Conservation (phyloP, 257 asterid genomes). For the Solanum habrochaites region DNA sequence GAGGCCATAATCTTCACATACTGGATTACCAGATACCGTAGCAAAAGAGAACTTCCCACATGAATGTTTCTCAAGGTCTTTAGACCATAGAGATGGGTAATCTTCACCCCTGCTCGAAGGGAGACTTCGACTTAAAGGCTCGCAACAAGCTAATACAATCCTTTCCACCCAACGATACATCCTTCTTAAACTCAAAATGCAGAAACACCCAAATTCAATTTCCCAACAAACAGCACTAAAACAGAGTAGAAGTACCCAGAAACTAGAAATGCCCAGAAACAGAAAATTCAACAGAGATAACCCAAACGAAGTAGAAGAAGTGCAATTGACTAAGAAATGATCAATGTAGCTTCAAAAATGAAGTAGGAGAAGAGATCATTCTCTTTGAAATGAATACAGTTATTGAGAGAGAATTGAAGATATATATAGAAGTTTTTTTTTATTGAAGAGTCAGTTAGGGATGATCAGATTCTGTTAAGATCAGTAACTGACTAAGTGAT, state of each 20-base stretch:
- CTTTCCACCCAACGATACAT: constrained; percentile 61
- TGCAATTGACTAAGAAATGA: background rate
- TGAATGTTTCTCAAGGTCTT: constrained; percentile 71
- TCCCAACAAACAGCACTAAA: background rate
- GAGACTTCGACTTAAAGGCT: constrained; percentile 63
- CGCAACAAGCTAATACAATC: constrained; percentile 38
- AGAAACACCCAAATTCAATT: background rate
- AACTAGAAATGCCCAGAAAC: background rate
- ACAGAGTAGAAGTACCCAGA: background rate
- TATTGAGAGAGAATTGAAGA: background rate
- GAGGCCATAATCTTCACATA: constrained; percentile 67
- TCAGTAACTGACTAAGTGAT: too few relatives aligned
- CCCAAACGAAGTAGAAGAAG: background rate
- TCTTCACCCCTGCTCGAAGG: constrained; percentile 58
- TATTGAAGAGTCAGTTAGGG: background rate
- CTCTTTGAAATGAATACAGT: background rate
- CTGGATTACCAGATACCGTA: constrained; percentile 55
- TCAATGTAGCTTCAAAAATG: background rate
- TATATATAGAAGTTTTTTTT: background rate
- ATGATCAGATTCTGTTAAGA: too few relatives aligned
- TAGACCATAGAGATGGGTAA: constrained; percentile 53
- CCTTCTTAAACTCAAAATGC: constrained; percentile 16
- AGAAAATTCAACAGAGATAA: background rate
- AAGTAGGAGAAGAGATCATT: background rate
- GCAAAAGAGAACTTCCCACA: constrained; percentile 69